Conservation (phyloP, 2,329 filamentous ascomycete genomes). For the Cytospora paraplurivora region DNA sequence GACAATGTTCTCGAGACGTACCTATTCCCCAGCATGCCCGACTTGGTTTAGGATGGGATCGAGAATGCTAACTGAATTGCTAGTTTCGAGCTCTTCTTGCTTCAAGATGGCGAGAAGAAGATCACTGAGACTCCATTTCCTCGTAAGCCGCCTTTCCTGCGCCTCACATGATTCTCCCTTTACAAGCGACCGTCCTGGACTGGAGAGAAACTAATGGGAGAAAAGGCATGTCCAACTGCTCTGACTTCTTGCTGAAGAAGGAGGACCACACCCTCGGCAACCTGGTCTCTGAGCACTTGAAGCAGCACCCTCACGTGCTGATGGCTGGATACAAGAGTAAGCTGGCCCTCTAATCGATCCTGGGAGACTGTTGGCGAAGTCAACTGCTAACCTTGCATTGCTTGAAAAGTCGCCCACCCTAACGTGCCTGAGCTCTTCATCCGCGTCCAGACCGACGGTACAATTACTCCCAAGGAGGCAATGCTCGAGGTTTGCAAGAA, state of each 20-base stretch:
- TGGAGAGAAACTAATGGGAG: constrained; percentile 11
- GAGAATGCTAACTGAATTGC: constrained; percentile 29
- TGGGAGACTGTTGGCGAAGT: not conserved
- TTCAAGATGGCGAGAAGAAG: constrained; percentile 88
- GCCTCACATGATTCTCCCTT: not conserved
- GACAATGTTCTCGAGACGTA: constrained; percentile 43
- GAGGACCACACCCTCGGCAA: constrained; percentile 97
- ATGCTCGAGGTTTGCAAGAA: constrained; percentile 79
- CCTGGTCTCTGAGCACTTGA: constrained; percentile 80
- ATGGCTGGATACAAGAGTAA: constrained; percentile 91
- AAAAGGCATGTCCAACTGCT: constrained; percentile 87
- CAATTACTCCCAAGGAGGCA: constrained; percentile 84
- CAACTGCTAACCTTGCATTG: not conserved
- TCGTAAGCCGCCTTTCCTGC: constrained; percentile 60
- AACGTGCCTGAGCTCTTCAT: constrained; percentile 66
- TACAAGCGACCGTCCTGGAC: constrained; percentile 6
- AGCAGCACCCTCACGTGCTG: constrained; percentile 79
- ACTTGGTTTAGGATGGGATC: not conserved
- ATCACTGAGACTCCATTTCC: constrained; percentile 87
- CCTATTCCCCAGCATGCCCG: constrained; percentile 1
- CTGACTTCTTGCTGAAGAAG: constrained; percentile 93
- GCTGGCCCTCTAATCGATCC: constrained; percentile 31
- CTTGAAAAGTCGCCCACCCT: constrained; percentile 54
- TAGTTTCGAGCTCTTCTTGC: constrained; percentile 92
- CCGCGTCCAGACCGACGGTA: constrained; percentile 89